Conservation (phyloP, 2,329 filamentous ascomycete species). For the Fusarium pininemorale region DNA sequence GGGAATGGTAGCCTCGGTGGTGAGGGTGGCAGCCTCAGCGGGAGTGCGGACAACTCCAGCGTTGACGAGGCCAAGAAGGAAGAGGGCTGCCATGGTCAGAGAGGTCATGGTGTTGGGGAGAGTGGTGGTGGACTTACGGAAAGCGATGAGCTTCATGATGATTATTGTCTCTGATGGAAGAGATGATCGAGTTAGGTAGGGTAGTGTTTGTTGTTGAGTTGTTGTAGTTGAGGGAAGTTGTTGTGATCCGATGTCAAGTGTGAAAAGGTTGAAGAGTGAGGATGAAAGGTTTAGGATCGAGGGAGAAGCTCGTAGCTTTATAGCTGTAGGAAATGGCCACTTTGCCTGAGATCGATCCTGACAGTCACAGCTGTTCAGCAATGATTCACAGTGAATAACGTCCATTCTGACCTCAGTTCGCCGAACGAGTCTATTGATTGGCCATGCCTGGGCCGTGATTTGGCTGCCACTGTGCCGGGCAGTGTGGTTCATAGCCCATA, state of each 20-base stretch:
- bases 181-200: neutral
- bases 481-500: neutral
- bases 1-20: neutral
- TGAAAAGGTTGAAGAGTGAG: neutral
- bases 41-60: neutral
- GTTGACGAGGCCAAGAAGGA: neutral
- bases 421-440: neutral
- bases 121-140: neutral
- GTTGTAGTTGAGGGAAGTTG: neutral
- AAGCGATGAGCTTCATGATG: constrained; percentile 2
- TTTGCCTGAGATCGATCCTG: accelerated
- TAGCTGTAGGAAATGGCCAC: accelerated
- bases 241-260: neutral
- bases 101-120: neutral
- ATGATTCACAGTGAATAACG: neutral
- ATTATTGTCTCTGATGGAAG: neutral
- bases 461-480: neutral
- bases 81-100: neutral
- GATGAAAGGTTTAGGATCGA: neutral
- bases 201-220: neutral
- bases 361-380: neutral
- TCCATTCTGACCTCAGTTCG: neutral
- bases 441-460: neutral
- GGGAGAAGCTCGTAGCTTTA: neutral
- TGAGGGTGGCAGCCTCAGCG: neutral